Evolutionary conservation across 2,329 filamentous ascomycete genomes (phyloP).

Genomic region (Lachnum nothofagi): DNA sequence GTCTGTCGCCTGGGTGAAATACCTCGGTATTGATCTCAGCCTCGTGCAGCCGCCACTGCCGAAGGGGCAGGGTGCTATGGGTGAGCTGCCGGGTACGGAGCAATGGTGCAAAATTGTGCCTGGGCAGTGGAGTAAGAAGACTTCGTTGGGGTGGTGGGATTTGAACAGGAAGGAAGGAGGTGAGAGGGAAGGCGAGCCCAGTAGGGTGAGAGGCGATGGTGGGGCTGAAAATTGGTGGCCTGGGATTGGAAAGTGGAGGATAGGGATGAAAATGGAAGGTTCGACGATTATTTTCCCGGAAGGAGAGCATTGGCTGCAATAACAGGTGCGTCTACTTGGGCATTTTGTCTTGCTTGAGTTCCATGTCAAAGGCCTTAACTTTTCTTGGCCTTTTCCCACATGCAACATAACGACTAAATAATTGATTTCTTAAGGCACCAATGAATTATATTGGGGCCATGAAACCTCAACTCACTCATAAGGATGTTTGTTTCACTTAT

Average conservation of each 20-base stretch:
- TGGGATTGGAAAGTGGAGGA: constrained; percentile 40
- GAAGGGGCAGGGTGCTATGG: constrained; percentile 33
- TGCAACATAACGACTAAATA: no score
- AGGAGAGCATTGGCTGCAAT: constrained; percentile 27
- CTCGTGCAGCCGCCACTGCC: constrained; percentile 49
- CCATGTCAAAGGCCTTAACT: no score
- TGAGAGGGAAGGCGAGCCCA: constrained; percentile 12
- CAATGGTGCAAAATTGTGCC: constrained; percentile 41
- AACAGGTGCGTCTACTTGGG: no score
- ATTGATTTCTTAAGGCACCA: no score
- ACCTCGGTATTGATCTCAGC: constrained; percentile 39
- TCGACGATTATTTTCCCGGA: constrained; percentile 30
- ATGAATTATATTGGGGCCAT: no score
- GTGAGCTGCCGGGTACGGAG: constrained; percentile 43
- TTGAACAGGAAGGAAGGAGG: constrained; percentile 37
- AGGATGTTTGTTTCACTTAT: no score
- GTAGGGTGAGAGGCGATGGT: constrained; percentile 3
- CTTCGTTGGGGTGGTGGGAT: constrained; percentile 45
- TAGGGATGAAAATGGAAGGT: constrained; percentile 34
- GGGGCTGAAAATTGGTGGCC: constrained; percentile 44
- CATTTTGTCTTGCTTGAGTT: no score
- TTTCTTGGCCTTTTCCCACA: no score
- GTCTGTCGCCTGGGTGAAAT: constrained; percentile 35
- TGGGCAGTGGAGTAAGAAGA: constrained; percentile 26
- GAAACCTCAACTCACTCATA: no score